Evolutionary conservation across 805 yeast genomes (phyloP), one percentile per base, ranked within the genome.

Genomic region (Candida caryicola): DNA sequence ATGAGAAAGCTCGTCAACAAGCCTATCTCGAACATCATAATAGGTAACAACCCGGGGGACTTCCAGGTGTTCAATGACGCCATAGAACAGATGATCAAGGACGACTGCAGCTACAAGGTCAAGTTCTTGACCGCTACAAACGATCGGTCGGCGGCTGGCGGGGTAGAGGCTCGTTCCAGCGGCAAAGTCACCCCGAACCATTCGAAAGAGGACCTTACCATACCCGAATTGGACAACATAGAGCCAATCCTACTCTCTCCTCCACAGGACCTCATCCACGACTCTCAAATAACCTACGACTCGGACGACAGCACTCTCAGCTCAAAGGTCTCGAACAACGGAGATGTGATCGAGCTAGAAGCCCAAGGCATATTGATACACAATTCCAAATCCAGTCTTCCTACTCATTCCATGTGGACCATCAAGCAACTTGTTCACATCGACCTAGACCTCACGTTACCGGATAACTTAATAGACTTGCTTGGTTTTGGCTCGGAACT

Each of bases 351-450:
- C 6, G 91, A 86, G 47, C 65, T 90, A 28, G 98, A 91, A 59
- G 98, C 96, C 0, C 97, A 91, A 54, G 99, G 99, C 2, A 82
- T 93, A 7, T 59, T 91, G 15, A 82, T 93, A 6, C 84, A 79
- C 46, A 85, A 82, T 53, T 59, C 70, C 2, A 64, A 65, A 26
- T 70, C 80, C 0, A 68, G 73, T 12, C 55, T 73, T 26, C 90
- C 91, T 1, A 70, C 83, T 0, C 95, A 88, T 58, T 81, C 96
- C 1, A 85, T 93, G 85, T 91, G 98, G 98, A 80, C 91, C 3
- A 72, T 93, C 4, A 82, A 85, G 50, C 95, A 95, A 2, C 83
- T 81, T 59, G 65, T 71, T 3, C 82, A 81, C 27, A 65, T 84
- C 3, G 77, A 80, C 37, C 62, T 82, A 17, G 79, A 79, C 36